Base-by-base conservation (phyloP, 768 basidiomycete genomes). In the Leccinum longicurvipes region DNA sequence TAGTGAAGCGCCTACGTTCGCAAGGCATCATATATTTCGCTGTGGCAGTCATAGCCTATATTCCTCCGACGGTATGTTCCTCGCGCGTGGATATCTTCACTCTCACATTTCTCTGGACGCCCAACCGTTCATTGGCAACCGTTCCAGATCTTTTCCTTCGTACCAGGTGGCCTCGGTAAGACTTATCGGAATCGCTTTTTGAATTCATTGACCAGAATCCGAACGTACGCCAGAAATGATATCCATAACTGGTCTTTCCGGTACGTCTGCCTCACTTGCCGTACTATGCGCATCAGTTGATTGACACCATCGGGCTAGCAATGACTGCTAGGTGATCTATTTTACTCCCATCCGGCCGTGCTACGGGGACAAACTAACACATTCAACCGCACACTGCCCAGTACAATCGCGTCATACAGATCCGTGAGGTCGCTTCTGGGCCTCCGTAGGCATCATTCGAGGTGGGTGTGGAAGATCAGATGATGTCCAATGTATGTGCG, bases 21-120 rank as follows among this genome's bases (percentile, higher is more conserved):
- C 69, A 69, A 42, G 63, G 63, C 28, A 6, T 69, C 9, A 7
- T 51, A 10, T 63, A 69, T 32, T 69, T 67, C 25, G 51, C 46
- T 0, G 49, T 69, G 12, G 53, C 49, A 0, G 55, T 60, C 8
- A 3, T 69, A 4, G 41, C 58, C 4, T 67, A 63, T 24, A 47
- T 71, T 15, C 44, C 55, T 6, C 57, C 61, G 24, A 50, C 49
- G 54, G 64, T 61, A 10, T 0, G 49, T 29, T 3, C 5, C 39
- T 19, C 21, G 11, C 2, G 14, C 29, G 2, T 17, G 2, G 17
- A 12, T 17, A 7, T 29, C 8, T 48, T 53, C 34, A 54, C 27
- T 3, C 28, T 5, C 9, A 10, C 17, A 10, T 36, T 36, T 36
- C 17, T 12, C 14, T 14, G 28, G 28, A 29, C 11, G 28, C 10